These are phyloP conservation scores for Rhinocladiella mackenziei DNA, from an alignment of 2,329 filamentous ascomycete genomes.

Conservation along the genomic window DNA sequence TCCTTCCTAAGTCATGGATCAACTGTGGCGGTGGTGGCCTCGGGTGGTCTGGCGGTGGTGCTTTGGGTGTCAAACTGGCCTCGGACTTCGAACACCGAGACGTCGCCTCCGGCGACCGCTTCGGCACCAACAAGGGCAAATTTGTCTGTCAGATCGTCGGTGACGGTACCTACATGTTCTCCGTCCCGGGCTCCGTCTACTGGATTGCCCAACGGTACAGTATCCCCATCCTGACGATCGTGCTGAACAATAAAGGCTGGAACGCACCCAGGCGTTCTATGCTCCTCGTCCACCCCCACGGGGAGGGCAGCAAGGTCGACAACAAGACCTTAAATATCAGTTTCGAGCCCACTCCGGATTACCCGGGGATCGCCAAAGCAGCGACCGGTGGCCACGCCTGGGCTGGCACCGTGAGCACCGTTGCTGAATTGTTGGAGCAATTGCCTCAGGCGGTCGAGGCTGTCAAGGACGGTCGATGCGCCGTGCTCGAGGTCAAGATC, in stretches of 20 bases:
- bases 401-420: conserved; percentile 56
- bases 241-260: conserved; percentile 69
- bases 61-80: conserved; percentile 72
- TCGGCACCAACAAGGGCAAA: conserved; percentile 47
- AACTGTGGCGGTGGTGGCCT: conserved; percentile 78
- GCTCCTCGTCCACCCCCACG: conserved; percentile 62
- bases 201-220: conserved; percentile 65
- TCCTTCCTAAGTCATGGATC: conserved; percentile 68
- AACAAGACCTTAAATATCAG: conserved; percentile 65
- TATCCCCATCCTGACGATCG: conserved; percentile 63
- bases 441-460: conserved; percentile 57
- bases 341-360: conserved; percentile 63
- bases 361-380: conserved; percentile 64
- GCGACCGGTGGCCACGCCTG: conserved; percentile 58
- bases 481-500: conserved; percentile 54
- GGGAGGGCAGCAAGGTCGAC: conserved; percentile 56
- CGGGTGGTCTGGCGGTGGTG: conserved; percentile 73
- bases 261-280: conserved; percentile 61
- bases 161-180: conserved; percentile 65
- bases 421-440: conserved; percentile 51
- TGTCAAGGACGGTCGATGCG: conserved; percentile 54
- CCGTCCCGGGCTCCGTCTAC: conserved; percentile 61
- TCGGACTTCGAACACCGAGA: conserved; percentile 51
- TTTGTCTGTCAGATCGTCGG: conserved; percentile 64
- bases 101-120: neutral